Base-by-base conservation (phyloP, 345 rosid species). In the Cardamine occulta region DNA sequence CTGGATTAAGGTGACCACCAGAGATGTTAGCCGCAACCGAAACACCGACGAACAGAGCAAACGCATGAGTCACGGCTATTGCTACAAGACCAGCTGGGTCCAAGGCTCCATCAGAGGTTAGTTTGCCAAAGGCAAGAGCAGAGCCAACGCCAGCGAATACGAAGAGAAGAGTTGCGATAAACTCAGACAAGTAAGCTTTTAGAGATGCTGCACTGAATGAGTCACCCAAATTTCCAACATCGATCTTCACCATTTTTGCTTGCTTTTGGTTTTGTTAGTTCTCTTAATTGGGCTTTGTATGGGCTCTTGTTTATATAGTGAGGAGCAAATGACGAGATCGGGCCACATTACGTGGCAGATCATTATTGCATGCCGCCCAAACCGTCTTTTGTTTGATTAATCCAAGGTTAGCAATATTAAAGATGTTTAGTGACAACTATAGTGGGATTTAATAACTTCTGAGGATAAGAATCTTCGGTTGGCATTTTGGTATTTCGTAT, bases 131-230 rank as follows among this genome's bases (percentile, higher is more conserved):
- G 7, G 97, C 95, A 48, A 94, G 74, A 24, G 95, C 98, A 0
- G 97, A 91, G 12, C 98, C 97, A 76, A 89, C 98, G 14, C 96
- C 97, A 8, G 97, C 97, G n/a, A 94, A 94, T 11, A 94, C 97
- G 59, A 94, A 94, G 57, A 91, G 87, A 66, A 91, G 87, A 32
- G 98, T 94, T 58, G 97, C 94, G 8, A 89, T 94, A 76, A 94
- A 94, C 87, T 94, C 98, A 6, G 97, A 66, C 6, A 89, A 76
- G 75, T 88, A 94, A 35, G 87, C 72, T 80, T 82, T 94, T 7
- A 91, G 80, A 14, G 96, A 87, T 12, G 84, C 84, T 3, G 70
- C 80, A 68, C 94, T 89, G 74, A 91, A 88, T 8, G 96, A 88
- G 79, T 91, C 98, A 26, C 95, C 91, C 14, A 87, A 3, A 68